phyloP scores from a whole-genome alignment of 495 filamentous ascomycete species.

The Neurospora tetrasperma region DNA sequence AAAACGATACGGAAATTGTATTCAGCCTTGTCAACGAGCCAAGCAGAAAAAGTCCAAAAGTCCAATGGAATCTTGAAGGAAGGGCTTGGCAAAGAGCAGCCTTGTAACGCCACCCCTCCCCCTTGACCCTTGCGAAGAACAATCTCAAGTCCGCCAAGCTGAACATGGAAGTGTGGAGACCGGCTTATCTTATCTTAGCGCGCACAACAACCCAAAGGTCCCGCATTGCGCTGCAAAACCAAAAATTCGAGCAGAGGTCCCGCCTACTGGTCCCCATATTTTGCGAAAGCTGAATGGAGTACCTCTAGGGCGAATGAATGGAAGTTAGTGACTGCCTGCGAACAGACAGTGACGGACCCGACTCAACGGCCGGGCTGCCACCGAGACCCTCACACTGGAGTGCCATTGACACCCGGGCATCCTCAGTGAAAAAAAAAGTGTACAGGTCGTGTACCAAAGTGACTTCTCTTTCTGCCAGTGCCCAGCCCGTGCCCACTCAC shows the following conservation, averaged over 20 bases:
- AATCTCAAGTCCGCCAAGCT: neutral
- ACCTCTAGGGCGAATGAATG: neutral
- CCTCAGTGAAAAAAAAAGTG: neutral
- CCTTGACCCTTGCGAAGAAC: neutral
- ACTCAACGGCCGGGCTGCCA: neutral
- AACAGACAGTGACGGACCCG: neutral
- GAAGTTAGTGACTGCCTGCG: neutral
- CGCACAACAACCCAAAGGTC: slow-evolving; percentile 24
- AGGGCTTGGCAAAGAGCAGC: neutral
- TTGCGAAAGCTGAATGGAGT: neutral
- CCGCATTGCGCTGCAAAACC: slow-evolving; percentile 25
- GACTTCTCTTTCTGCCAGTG: neutral
- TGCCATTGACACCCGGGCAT: neutral
- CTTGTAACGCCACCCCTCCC: slow-evolving; percentile 8
- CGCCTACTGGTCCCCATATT: neutral
- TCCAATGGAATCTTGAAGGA: neutral
- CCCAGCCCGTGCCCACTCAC: neutral
- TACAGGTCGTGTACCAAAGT: neutral
- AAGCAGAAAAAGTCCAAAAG: slow-evolving; percentile 1
- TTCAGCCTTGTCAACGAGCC: slow-evolving; percentile 20
- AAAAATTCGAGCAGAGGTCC: slow-evolving; percentile 21
- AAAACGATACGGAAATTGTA: slow-evolving; percentile 8
- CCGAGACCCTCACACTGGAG: neutral
- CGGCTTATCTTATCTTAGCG: slow-evolving; percentile 31
- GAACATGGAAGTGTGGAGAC: neutral